Evolutionary conservation across 108 stramenopile genomes (phyloP), one percentile per base, ranked within the genome.

Genomic region (Skeletonema tropicum): DNA sequence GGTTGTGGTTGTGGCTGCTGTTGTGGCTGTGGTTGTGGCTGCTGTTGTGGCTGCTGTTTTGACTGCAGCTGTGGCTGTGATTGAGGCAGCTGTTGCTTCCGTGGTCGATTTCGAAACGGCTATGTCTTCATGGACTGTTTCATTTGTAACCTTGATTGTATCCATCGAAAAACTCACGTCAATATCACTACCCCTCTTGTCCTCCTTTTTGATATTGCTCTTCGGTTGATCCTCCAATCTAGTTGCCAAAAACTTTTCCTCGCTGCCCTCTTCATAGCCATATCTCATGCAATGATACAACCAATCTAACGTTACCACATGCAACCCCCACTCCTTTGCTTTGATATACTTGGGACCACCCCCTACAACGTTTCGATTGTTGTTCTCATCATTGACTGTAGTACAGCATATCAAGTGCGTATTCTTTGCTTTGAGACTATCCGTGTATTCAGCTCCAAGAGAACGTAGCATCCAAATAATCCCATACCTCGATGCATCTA

Each of bases 291-390:
- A 66, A 76, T 94, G 88, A 65, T 82, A 84, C 29, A 94, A 59
- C 93, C 93, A 94, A 3, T 91, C 85, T 10, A 91, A n/a, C 12
- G 88, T 78, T 8, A 94, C 89, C 25, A 89, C 83, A 59, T 87
- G 84, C 52, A 91, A 45, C 32, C 85, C 86, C 90, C 90, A 94
- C 61, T 94, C 90, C 14, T 79, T 35, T 21, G 90, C 90, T 59
- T 89, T 91, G 17, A 66, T 41, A 41, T 80, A 82, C 66, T 94
- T 92, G 52, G 65, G 66, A 49, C 88, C 86, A 5, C 60, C 21
- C 30, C 66, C 63, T 21, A 80, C 83, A 45, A 84, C 79, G 25
- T 55, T 55, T 3, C n/a, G 52, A 55, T 55, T 55, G 23, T 55
- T 55, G 17, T 55, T 55, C 52, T 55, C 52, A 55, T 55, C 52